A percentile compares a stretch with the other conserved stretches of the same genome.
These are phyloP conservation scores for Phytophthora kernoviae DNA, from an alignment of 352 stramenopile genomes.

Conservation along the genomic window DNA sequence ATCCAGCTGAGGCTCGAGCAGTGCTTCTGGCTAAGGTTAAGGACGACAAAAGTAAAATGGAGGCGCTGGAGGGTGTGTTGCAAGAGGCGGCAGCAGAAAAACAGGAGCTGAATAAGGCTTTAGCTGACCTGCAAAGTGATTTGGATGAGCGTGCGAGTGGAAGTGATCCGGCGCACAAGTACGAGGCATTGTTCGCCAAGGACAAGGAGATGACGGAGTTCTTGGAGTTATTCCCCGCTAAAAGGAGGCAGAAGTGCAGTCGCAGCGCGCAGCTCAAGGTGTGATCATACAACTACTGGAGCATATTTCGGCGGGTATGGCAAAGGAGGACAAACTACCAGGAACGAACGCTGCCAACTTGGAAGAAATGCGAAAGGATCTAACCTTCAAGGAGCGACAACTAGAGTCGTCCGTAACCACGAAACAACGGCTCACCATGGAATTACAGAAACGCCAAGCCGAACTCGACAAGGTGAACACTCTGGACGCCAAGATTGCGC, in stretches of 20 bases:
- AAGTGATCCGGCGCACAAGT: conserved; percentile 81
- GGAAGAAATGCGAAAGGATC: conserved; percentile 88
- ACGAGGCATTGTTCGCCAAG: conserved; percentile 87
- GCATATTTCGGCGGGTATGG: conserved; percentile 82
- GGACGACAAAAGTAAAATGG: conserved; percentile 84
- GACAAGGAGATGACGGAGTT: conserved; percentile 94
- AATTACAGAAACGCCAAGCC: conserved; percentile 86
- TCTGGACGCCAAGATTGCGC: conserved; percentile 86
- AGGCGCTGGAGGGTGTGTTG: conserved; percentile 69
- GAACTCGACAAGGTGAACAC: conserved; percentile 93
- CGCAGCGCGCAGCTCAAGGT: conserved; percentile 59
- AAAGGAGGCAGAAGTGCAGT: conserved; percentile 69
- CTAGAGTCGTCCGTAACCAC: conserved; percentile 91
- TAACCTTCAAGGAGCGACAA: conserved; percentile 93
- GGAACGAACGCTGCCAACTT: conserved; percentile 60
- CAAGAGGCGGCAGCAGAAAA: conserved; percentile 57
- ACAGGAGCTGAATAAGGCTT: conserved; percentile 55
- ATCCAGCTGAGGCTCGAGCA: conserved; percentile 84
- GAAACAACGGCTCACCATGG: conserved; percentile 84
- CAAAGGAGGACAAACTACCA: conserved; percentile 80
- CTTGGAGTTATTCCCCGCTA: conserved; percentile 81
- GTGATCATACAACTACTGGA: conserved; percentile 92
- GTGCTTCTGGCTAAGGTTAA: conserved; percentile 89
- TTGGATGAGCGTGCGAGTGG: conserved; percentile 69
- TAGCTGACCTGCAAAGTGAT: conserved; percentile 63